Base-by-base conservation (phyloP, 1,139 yeast species). In the Pichia sp. region DNA sequence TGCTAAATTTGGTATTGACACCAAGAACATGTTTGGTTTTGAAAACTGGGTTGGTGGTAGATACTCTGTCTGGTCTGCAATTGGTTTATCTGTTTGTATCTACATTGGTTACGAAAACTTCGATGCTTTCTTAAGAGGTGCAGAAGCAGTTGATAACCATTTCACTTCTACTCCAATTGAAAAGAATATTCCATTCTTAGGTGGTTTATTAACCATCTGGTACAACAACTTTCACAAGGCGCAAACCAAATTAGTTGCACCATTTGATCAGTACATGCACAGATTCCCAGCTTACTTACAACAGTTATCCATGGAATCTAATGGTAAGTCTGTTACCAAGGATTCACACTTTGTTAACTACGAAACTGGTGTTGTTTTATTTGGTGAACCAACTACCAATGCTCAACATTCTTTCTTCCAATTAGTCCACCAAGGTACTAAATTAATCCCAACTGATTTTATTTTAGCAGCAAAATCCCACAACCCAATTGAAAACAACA, bases 321-420 rank as follows among this genome's bases (percentile, higher is more conserved):
- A 92, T 73, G 98, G 98, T 74, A 92, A 92, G 75, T 83, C 95
- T 42, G 97, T 90, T 59, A 85, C 96, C 61, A 84, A 97, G 70
- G 89, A 87, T 61, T 85, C 88, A 66, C 83, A 80, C 55, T 88
- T 85, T 73, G 87, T 96, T 65, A 81, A 84, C 73, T 92, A 92
- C 76, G 90, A 94, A 65, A 90, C 97, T 44, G 98, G 98, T 59
- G 76, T 96, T 51, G 89, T 92, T 56, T 74, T 92, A 64, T 92
- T 92, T 65, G 98, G 98, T 66, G 98, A 92, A 75, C 98, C 98
- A 64, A 95, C 96, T 54, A 92, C 98, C 56, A 92, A 92, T 70
- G 95, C 98, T 51, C 98, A 92, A 75, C 98, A 92, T 74, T 90
- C 97, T 36, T 92, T 92, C 84, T 92, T 92, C 92, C 98, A 92